Base-by-base conservation (phyloP, 2,329 filamentous ascomycete species). In the Aspergillus jensenii region DNA sequence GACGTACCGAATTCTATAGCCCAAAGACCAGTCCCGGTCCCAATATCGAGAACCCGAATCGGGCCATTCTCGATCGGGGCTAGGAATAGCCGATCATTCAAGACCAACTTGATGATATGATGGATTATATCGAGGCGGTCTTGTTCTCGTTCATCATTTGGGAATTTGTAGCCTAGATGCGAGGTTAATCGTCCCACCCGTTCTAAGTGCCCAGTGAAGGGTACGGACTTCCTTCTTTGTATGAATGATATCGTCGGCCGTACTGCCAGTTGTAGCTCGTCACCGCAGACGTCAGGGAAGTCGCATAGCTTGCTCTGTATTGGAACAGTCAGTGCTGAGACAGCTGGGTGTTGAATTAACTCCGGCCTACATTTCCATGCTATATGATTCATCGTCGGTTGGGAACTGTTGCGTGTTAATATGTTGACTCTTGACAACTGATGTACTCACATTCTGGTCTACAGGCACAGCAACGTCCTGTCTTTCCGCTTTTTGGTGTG, bases 11-110 rank as follows among this genome's bases (percentile, higher is more conserved):
- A 56, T 27, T 70, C 67, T 1, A 68, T 61, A 5, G 67, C 66
- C 67, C 67, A 70, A 9, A 66, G 65, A 0, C 67, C 67, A 0
- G 67, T 68, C 9, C 67, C 67, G 0, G 67, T 69, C 0, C 67
- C 67, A 17, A 70, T 48, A 53, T 70, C 67, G 4, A 70, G 60
- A 3, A 70, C 59, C 14, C 62, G 56, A 4, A 61, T 50, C 7
- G 61, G 37, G 8, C 33, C 40, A 4, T 44, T 33, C 15, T 59
- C 35, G 6, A 55, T 35, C 6, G 57, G 57, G 19, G 73, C 70
- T 5, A 68, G 59, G 39, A 60, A 65, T 4, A 74, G 62, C 35
- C 67, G 64, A 6, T 65, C 65, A 23, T 63, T 63, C 43, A 74
- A 52, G 0, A 62, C 62, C 25, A 74, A 68, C 17, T 64, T 65